Base-by-base conservation (phyloP, 75 land plant species). In the Chamaecyparis obtusa region DNA sequence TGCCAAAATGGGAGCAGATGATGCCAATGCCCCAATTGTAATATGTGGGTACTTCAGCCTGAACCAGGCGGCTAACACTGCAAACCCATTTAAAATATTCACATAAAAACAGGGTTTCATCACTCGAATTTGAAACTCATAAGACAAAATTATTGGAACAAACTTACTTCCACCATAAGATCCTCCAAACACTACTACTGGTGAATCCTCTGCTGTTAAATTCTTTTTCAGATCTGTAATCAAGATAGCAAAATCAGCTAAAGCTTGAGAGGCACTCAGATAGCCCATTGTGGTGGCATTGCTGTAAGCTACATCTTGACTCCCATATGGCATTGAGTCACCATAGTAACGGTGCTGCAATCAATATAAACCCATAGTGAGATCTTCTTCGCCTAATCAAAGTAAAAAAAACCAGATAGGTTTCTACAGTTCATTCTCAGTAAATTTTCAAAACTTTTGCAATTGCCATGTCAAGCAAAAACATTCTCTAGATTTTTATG, bases 31-130 rank as follows among this genome's bases (percentile, higher is more conserved):
- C 60, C 96, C 95, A 9, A 94, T 86, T 17, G 91, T 90, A 82
- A 94, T 81, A 60, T 95, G 96, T 0, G 95, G 96, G 80, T 95
- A 94, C 83, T 95, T 95, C 41, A 95, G 88, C 60, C 96, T 89
- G 75, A 95, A 89, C 96, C 96, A 95, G 13, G 96, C 84, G 35
- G 95, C 95, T 69, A 95, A 86, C 96, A 95, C 95, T 95, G 91
- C 44, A 80, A 80, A 57, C 64, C 64, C 64, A 57, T 57, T 43
- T 24, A 79, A 3, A 0, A 51, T 13, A 51, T 39, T 39, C 2
- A 13, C 55, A 51, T 1, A 13, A 11, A 48, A 13, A 51, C 16
- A 51, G 15, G 55, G 11, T 74, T 74, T 13, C 48, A 79, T 39
- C 11, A 21, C 0, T 57, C 6, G n/a, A 51, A 17, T 17, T 24